These are phyloP conservation scores for Plantago major DNA, from an alignment of 257 asterid genomes.

Conservation along the genomic window DNA sequence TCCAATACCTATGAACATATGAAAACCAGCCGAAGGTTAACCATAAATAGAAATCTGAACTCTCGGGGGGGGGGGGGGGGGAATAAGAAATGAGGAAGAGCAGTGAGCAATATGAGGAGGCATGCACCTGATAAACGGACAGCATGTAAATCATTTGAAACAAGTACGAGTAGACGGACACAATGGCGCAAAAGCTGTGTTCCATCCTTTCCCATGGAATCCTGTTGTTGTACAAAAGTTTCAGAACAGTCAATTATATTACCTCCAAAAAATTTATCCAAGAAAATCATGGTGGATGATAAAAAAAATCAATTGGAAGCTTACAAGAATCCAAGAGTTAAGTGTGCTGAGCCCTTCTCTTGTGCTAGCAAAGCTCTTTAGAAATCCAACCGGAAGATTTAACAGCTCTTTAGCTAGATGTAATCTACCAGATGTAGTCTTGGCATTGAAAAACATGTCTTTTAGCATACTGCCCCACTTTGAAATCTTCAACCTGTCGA, in stretches of 20 bases:
- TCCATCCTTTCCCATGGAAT: slow-evolving; percentile 98
- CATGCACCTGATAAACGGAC: slow-evolving; percentile 83
- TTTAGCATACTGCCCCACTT: slow-evolving; percentile 26
- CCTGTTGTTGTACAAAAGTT: slow-evolving; percentile 41
- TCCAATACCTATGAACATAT: slow-evolving; percentile 61
- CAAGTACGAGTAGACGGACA: slow-evolving; percentile 81
- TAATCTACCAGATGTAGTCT: slow-evolving; percentile 83
- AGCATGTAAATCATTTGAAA: slow-evolving; percentile 85
- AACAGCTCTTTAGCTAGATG: slow-evolving; percentile 81
- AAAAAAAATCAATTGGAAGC: slow-evolving; percentile 22
- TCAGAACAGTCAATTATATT: slow-evolving; percentile 17
- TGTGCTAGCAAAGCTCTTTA: slow-evolving; percentile 90
- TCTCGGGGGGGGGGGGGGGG: too few species aligned
- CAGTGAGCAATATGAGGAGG: slow-evolving; percentile 15
- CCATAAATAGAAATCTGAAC: slow-evolving; percentile 8
- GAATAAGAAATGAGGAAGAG: slow-evolving; percentile 2
- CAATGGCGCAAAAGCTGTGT: slow-evolving; percentile 99
- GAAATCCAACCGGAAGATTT: slow-evolving; percentile 79
- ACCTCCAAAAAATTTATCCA: slow-evolving; percentile 20
- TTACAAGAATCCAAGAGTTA: slow-evolving; percentile 92
- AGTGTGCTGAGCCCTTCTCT: slow-evolving; percentile 83
- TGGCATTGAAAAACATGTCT: slow-evolving; percentile 83
- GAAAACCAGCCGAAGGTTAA: slow-evolving; percentile 9
- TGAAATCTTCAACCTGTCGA: slow-evolving; percentile 36
- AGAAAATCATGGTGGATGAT: slow-evolving; percentile 3